Evolutionary conservation across 2,329 filamentous ascomycete genomes (phyloP).

Genomic region (Colletotrichum higginsianum): DNA sequence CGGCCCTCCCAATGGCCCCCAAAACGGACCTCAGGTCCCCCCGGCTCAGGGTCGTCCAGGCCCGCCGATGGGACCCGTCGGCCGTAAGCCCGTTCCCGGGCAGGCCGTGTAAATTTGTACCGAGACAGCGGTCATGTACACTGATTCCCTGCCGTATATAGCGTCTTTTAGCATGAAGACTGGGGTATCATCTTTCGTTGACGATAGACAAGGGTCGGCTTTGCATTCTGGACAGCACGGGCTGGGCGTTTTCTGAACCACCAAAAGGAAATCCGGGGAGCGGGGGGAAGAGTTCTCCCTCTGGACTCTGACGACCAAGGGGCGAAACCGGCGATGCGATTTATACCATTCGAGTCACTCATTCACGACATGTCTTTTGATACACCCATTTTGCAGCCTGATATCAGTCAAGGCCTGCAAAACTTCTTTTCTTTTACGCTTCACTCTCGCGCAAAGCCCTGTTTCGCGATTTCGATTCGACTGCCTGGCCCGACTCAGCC

Average conservation of each 20-base stretch:
- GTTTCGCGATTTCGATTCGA: conserved; percentile 43
- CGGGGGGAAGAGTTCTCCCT: background rate
- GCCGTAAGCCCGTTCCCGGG: conserved; percentile 70
- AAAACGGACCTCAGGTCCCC: conserved; percentile 33
- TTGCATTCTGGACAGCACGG: conserved; percentile 42
- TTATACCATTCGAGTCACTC: conserved; percentile 44
- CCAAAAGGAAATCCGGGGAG: conserved; percentile 17
- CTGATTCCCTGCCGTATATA: conserved; percentile 37
- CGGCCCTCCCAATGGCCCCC: conserved; percentile 3
- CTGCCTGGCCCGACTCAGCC: conserved; percentile 42
- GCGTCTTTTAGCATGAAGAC: conserved; percentile 34
- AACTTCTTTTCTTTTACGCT: conserved; percentile 45
- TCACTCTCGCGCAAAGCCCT: conserved; percentile 50
- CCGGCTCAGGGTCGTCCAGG: conserved; percentile 45
- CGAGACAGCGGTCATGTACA: conserved; percentile 23
- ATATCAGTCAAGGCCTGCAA: conserved; percentile 12
- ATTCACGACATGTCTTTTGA: conserved; percentile 43
- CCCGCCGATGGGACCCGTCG: conserved; percentile 58
- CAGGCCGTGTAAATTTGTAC: conserved; percentile 30
- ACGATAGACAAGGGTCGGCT: conserved; percentile 40
- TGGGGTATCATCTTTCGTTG: conserved; percentile 42
- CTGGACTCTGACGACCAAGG: conserved; percentile 36
- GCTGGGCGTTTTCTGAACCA: conserved; percentile 43
- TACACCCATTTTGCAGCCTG: conserved; percentile 44
- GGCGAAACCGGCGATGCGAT: conserved; percentile 28